Conservation (phyloP, 345 rosid species). For the Punica granatum region DNA sequence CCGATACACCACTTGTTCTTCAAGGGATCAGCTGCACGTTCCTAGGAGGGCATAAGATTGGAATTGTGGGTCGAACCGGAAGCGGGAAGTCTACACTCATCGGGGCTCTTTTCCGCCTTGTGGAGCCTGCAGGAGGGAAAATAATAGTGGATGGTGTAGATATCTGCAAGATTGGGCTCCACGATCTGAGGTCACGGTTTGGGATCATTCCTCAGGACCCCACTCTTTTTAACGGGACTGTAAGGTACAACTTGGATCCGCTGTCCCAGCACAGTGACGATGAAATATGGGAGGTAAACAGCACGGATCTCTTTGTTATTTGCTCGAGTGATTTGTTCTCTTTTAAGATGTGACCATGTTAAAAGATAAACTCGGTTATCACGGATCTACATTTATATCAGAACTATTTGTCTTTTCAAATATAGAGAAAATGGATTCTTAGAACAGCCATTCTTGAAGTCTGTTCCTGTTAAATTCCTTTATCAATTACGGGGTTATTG, state of each 20-base stretch:
- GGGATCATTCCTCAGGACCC: slow-evolving; percentile 97
- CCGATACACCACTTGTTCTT: slow-evolving; percentile 60
- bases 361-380: too few relatives aligned
- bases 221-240: slow-evolving; percentile 86
- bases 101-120: slow-evolving; percentile 82
- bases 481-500: neutral
- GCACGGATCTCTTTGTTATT: neutral
- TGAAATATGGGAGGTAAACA: slow-evolving; percentile 89
- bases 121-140: slow-evolving; percentile 82
- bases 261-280: slow-evolving; percentile 58
- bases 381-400: too few relatives aligned
- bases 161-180: slow-evolving; percentile 68
- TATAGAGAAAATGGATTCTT: too few relatives aligned
- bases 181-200: slow-evolving; percentile 77
- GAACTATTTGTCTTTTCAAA: too few relatives aligned
- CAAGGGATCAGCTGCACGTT: slow-evolving; percentile 77
- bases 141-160: slow-evolving; percentile 78
- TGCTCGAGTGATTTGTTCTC: neutral
- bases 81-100: slow-evolving; percentile 93
- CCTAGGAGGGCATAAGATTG: slow-evolving; percentile 89
- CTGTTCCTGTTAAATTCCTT: neutral
- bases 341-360: neutral
- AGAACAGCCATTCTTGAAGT: too few relatives aligned
- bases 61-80: slow-evolving; percentile 91
- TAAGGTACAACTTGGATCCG: slow-evolving; percentile 88